Evolutionary conservation across 129 eudicot species (phyloP), one percentile per base, ranked within the genome.

Genomic region (Apium graveolens): DNA sequence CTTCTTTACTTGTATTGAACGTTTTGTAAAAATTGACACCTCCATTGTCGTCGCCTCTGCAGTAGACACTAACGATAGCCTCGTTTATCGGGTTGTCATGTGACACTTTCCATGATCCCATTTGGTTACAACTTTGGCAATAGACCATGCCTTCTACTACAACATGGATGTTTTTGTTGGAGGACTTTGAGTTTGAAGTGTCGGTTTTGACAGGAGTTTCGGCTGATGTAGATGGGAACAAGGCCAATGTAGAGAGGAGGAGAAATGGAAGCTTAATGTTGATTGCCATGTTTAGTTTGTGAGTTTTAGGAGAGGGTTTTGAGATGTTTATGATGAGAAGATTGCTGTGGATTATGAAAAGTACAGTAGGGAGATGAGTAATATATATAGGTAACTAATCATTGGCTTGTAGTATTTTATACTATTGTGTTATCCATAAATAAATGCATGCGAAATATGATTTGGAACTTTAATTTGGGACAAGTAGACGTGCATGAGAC

Each of bases 81-180:
- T 80, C 82, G 2, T 81, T 60, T 41, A 93, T 93, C 43, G 98
- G 94, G 74, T 87, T 84, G n/a, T 97, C 92, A 5, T 77, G 85
- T 0, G 82, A 74, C 14, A 94, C 83, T n/a, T 87, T 83, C 98
- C 98, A 95, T 12, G 96, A 83, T 1, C 96, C 94, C 0, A 68
- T 77, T 57, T 66, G 72, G 27, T 88, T 82, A 70, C 98, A 94
- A 80, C 89, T 91, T 70, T 95, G 98, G 85, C 98, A 95, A 73
- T 87, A 87, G 70, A 95, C 91, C 20, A 80, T 78, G 63, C 96
- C 94, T 85, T 95, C 98, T 24, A 95, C 92, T 32, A 86, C 92
- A 70, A 91, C 87, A 2, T 90, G 78, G 75, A 86, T 76, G n/a
- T 86, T 78, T 63, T 79, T 89, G 11, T 82, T 84, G 6, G 73